A percentile compares a stretch with the other conserved stretches of the same genome.
These are phyloP conservation scores for Magnaporthiopsis incrustans DNA, from an alignment of 2,329 filamentous ascomycete genomes.

Conservation along the genomic window DNA sequence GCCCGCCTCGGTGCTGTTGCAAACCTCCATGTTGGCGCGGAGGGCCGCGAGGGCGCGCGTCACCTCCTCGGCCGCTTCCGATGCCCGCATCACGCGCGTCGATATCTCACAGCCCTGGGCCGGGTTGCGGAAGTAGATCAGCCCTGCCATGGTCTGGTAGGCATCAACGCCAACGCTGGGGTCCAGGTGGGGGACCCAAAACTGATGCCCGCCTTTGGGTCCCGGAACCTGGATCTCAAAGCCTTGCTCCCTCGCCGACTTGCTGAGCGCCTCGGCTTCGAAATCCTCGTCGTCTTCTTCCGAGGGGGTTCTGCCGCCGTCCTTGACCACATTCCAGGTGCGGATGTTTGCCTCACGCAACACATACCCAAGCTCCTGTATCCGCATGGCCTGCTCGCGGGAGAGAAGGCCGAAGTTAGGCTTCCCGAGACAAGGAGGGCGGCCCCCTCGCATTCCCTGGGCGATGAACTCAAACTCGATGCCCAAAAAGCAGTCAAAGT, in stretches of 20 bases:
- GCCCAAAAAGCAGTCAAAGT: conserved; percentile 3
- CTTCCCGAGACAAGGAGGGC: not conserved
- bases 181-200: not conserved
- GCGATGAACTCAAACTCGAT: conserved; percentile 4
- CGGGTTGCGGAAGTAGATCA: too few relatives aligned
- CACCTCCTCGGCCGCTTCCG: not conserved
- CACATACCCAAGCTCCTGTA: not conserved
- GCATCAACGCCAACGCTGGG: not conserved
- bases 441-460: not conserved
- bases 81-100: conserved; percentile 1
- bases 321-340: too few relatives aligned
- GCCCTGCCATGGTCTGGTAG: not conserved
- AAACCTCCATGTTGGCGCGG: not conserved
- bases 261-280: too few relatives aligned
- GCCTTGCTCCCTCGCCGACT: not conserved
- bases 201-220: not conserved
- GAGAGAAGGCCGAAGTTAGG: too few relatives aligned
- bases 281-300: not conserved
- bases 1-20: not conserved
- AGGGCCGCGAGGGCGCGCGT: not conserved
- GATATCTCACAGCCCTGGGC: not conserved
- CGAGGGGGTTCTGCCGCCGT: too few relatives aligned
- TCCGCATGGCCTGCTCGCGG: too few relatives aligned
- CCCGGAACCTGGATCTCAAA: not conserved
- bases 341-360: not conserved